Evolutionary conservation across 176 grass and related monocot genomes (phyloP), one percentile per base, ranked within the genome.

Genomic region (Oryza rufipogon): DNA sequence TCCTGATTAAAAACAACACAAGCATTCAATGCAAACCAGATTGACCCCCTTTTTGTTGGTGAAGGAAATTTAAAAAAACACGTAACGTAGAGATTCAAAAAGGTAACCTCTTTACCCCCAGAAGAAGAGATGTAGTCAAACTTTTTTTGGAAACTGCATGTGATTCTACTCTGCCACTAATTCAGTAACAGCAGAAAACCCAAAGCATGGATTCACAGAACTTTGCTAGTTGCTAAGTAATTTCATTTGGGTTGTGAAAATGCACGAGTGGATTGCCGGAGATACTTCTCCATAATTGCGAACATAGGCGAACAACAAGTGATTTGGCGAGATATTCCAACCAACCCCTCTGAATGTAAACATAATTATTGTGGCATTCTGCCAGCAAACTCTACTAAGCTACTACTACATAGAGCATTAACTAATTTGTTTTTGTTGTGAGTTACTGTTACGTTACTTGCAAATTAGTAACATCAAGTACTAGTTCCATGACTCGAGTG

Each of bases 1-100:
- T 51, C 91, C 96, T 95, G 77, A 78, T 90, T 74, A 54, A 87
- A 81, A 89, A 82, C 60, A 70, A 58, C 32, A 28, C 15, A 88
- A 76, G 63, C n/a, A 78, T 47, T 44, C 33, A 64, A 46, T 64
- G 49, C 20, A 74, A 81, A 63, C 30, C 60, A 23, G 0, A 34
- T 22, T 36, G 5, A 7, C 16, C 12, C 2, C 2, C 33, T 44
- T 72, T 71, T 81, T n/a, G 61, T 38, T 60, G 71, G 75, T 33
- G 19, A 82, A 70, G 47, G 20, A 45, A 81, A 68, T 9, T 22
- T 4, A 25, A 83, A 75, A 68, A 9, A 33, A 36, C 23, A 36
- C 23, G 26, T 34, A 56, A 4, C 49, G 2, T 45, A 66, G 56
- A 42, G 66, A 56, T 30, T 56, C 8, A 64, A 65, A 58, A 77